Conservation (phyloP, 164 flowering plant species). For the Echeveria elegans region DNA sequence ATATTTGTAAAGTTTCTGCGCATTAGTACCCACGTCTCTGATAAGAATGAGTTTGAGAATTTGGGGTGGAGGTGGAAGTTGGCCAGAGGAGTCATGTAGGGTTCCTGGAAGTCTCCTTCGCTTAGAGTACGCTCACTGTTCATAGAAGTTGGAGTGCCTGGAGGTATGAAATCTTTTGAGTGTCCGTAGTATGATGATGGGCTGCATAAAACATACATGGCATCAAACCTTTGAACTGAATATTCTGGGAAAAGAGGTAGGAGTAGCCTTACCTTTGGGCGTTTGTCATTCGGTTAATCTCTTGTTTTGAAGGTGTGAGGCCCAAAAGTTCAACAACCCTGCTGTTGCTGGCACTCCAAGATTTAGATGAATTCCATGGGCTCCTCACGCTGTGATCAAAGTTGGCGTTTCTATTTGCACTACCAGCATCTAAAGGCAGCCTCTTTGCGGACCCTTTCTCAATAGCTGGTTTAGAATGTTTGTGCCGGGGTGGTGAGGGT, state of each 20-base stretch:
- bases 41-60: constrained; percentile 40
- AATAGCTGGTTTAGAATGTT: not conserved
- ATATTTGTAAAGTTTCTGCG: constrained; percentile 64
- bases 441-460: constrained; percentile 17
- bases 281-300: constrained; percentile 18
- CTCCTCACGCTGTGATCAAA: constrained; percentile 52
- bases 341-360: constrained; percentile 48
- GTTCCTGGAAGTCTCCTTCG: constrained; percentile 54
- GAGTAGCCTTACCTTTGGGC: constrained; percentile 8
- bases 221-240: not conserved
- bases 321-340: constrained; percentile 31
- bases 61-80: constrained; percentile 30
- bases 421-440: constrained; percentile 21
- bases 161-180: constrained; percentile 40
- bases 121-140: constrained; percentile 63
- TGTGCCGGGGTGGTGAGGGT: constrained; percentile 19
- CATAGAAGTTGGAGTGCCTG: constrained; percentile 50
- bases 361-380: constrained; percentile 28
- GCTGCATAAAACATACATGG: constrained; percentile 21
- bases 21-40: constrained; percentile 49
- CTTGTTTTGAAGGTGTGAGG: constrained; percentile 34
- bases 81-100: constrained; percentile 12
- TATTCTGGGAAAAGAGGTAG: not conserved
- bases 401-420: constrained; percentile 7
- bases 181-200: constrained; percentile 35